Base-by-base conservation (phyloP, 23 red algal genomes). In the Gracilaria domingensis region DNA sequence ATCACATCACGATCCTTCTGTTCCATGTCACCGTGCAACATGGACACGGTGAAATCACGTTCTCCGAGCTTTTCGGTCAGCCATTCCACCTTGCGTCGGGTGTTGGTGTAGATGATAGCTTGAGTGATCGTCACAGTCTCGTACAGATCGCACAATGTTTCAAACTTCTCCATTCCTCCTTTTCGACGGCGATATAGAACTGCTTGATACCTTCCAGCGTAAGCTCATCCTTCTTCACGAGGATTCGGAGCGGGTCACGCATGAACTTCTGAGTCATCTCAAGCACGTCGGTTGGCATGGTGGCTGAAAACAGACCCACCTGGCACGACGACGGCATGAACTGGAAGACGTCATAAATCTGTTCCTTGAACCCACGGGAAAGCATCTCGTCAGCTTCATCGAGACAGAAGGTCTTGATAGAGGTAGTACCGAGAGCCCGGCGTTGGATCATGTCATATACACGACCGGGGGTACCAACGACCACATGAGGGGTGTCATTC, bases 301-400 rank as follows among this genome's bases (percentile, higher is more conserved):
- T 99, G 70, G 97, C 97, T 0, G 93, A 96, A 62, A 99, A 99
- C 34, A 98, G 89, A 39, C 91, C 91, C 16, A 98, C 96, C 74
- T 98, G 96, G 91, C 96, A 98, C 29, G 87, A 95, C 8, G 94
- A 82, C 1, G 94, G 94, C 97, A 99, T 99, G 95, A 94, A 99
- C 80, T 99, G 94, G 86, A 99, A 99, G 29, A 99, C 94, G 36
- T 96, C 94, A 83, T 99, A 99, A 60, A 99, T 99, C 91, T 99
- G 97, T 67, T 99, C 97, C 87, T 99, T 99, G 91, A 99, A 99
- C 25, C 97, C 97, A 80, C 97, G 94, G 11, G 94, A 96, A 56
- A 99, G 93, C 97, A 99, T 99, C 82, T 99, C 97, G 65, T 99
- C 97, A 55, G 97, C 97, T 58, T 99, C 97, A 80, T 99, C 97